phyloP scores from a whole-genome alignment of 306 rosid species.

The Citrullus colocynthis region DNA sequence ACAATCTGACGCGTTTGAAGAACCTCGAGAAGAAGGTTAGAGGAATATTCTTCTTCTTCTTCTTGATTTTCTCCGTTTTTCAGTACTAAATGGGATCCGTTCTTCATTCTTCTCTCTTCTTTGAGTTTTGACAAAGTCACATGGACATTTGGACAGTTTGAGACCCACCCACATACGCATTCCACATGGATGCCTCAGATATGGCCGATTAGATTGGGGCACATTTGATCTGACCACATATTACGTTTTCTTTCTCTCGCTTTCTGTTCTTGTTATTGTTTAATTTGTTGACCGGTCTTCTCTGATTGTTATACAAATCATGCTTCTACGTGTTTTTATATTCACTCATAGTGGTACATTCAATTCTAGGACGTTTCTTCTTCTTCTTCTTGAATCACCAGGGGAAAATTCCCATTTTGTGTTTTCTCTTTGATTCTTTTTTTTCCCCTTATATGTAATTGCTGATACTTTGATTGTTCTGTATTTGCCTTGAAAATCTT shows the following conservation, averaged over 20 bases:
- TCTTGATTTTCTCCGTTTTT: background rate
- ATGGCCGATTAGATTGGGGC: slow-evolving; percentile 11
- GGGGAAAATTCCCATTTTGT: background rate
- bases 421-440: no score
- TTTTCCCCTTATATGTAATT: no score
- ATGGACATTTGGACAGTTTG: slow-evolving; percentile 63
- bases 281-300: slow-evolving; percentile 1
- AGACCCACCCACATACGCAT: slow-evolving; percentile 45
- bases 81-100: background rate
- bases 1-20: background rate
- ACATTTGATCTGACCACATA: slow-evolving; percentile 32
- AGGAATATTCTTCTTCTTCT: background rate
- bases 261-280: background rate
- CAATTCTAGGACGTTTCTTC: background rate
- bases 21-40: background rate
- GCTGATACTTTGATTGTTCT: background rate
- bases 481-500: background rate
- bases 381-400: background rate
- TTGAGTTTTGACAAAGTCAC: slow-evolving; percentile 54
- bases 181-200: slow-evolving; percentile 43
- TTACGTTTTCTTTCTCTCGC: background rate
- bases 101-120: background rate
- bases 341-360: background rate
- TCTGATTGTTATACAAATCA: background rate
- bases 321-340: background rate